Base-by-base conservation (phyloP, 176 grass and related monocot species). In the Rhynchospora pubera region DNA sequence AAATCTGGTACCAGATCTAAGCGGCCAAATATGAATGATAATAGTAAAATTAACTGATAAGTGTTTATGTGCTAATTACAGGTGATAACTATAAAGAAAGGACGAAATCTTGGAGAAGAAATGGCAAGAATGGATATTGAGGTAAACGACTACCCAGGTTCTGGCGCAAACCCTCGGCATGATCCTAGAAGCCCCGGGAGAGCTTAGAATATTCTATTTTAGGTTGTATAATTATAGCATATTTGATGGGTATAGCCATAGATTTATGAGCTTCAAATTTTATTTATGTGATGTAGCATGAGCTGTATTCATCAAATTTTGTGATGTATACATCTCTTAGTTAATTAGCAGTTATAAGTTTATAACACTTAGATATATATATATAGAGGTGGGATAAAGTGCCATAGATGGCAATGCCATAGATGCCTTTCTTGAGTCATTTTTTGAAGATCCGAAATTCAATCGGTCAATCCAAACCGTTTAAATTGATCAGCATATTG, bases 101-200 rank as follows among this genome's bases (percentile, higher is more conserved):
- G 19, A 51, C 3, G n/a, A 62, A 82, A 51, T 84, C 47, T 79
- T 19, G 84, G 71, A 21, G 89, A 66, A 53, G 80, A 61, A 78
- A 86, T 67, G 57, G 80, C 79, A 42, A 87, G 92, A 81, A 95
- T 92, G 88, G 84, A 42, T 73, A 89, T 95, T 71, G 93, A 92
- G 84, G 52, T 90, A 43, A 92, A 95, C 64, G 93, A 95, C 61
- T 95, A 95, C 77, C 93, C 90, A 22, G 90, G 93, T 5, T 95
- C 90, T 9, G 88, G 93, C n/a, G 93, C 93, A 47, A 95, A 92
- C 68, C 89, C 87, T 46, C 90, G 90, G 30, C 93, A 95, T 18
- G 93, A 95, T 8, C 93, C 93, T 0, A 90, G 80, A 52, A 87
- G 88, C 62, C 90, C 93, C 0, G 93, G 93, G 24, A 90, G 93